Percentiles rank a stretch among this genome's conserved stretches.
Evolutionary conservation across 208 protist species (phyloP).

Genomic region (Entamoeba invadens): DNA sequence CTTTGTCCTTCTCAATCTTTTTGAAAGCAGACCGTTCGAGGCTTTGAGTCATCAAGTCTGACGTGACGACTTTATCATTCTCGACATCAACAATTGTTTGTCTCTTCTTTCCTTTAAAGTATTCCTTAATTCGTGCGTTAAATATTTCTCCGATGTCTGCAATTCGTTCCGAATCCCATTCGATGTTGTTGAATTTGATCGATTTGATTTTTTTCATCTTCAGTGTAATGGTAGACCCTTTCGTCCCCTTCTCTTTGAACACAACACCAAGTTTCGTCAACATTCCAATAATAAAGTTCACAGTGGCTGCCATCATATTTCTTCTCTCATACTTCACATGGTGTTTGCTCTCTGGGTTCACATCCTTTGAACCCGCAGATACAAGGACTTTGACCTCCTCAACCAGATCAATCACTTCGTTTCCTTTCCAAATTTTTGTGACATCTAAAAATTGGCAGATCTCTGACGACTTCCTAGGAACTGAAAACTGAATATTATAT

Average conservation of each 20-base stretch:
- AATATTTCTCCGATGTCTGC: neutral
- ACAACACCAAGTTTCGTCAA: neutral
- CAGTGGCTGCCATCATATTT: neutral
- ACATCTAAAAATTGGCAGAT: neutral
- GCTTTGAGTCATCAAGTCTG: neutral
- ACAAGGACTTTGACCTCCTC: neutral
- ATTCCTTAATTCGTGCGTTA: neutral
- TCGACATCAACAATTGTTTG: neutral
- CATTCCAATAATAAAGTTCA: neutral
- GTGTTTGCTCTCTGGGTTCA: neutral
- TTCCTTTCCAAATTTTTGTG: neutral
- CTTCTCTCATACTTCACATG: neutral
- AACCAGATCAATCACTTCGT: neutral
- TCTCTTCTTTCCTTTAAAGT: neutral
- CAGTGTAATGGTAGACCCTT: neutral
- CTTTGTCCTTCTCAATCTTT: neutral
- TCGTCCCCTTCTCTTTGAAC: neutral
- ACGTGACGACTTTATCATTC: neutral
- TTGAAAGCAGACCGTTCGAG: neutral
- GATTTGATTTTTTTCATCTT: neutral
- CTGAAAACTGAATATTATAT: neutral
- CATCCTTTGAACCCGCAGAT: neutral
- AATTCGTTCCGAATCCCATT: neutral
- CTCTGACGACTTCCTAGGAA: neutral
- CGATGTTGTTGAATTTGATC: neutral